Evolutionary conservation across 31 red algal species (phyloP), one percentile per base, ranked within the genome.

Genomic region (Porphyra umbilicalis): DNA sequence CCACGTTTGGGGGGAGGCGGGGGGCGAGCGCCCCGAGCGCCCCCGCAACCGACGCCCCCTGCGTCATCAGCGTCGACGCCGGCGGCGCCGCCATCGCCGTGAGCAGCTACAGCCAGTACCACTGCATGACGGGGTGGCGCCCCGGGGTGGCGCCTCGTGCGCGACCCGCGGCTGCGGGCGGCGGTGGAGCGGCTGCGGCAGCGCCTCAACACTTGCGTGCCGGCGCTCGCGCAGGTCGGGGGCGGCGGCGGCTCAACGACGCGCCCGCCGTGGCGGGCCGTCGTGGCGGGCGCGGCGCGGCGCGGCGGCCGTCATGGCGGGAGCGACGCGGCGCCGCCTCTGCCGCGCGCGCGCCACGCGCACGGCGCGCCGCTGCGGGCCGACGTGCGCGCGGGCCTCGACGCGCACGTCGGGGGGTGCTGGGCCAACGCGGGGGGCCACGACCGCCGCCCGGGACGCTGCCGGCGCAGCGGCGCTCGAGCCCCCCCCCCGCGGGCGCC

Each of bases 91-190:
- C 84, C 10, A 76, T 92, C 18, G 90, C 84, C 4, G 78, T 86
- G 25, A 86, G 76, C 46, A 81, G 78, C 13, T 34, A 85, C 20
- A 79, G 71, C 57, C 88, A 93, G 83, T 88, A 85, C 42, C 87
- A 81, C 85, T 88, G 85, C 77, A 84, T 92, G 90, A 80, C 90
- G 16, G 90, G 90, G 32, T 86, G 77, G 33, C 40, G 89, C 8
- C 79, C n/a, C 86, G 34, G 89, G 89, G 0, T 91, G 83, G 89
- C n/a, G 86, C 32, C 79, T 85, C 11, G 76, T 76, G 38, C 86
- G 79, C 18, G 75, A 89, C 46, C 33, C 35, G 1, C 6, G 36
- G 30, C 35, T 87, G 32, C 35, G 71, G 32, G 34, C 32, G 9
- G 44, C 84, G 16, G 32, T 90, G 1, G 87, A 89, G 76, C 71